Conservation (phyloP, 345 rosid genomes). For the Geranium rotundifolium region DNA sequence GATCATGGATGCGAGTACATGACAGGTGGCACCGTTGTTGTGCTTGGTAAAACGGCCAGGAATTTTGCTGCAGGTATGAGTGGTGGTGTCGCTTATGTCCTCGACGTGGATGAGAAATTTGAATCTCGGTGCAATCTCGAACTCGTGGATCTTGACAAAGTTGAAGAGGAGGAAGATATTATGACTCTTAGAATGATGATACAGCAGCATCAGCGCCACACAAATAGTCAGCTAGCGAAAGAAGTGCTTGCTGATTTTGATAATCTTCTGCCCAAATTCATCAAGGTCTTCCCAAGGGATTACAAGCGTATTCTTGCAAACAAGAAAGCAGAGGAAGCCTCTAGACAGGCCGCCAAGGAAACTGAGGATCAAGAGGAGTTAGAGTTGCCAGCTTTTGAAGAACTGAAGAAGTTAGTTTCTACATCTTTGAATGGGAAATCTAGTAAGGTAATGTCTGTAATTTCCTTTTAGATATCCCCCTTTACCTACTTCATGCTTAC, state of each 20-base stretch:
- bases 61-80: conserved; percentile 99
- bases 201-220: conserved; percentile 92
- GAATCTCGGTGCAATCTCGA: conserved; percentile 74
- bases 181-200: conserved; percentile 87
- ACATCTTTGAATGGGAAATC: conserved; percentile 34
- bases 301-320: conserved; percentile 82
- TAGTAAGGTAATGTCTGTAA: conserved; percentile 23
- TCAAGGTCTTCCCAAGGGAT: conserved; percentile 95
- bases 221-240: conserved; percentile 77
- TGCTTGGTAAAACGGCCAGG: conserved; percentile 95
- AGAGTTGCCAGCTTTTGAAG: conserved; percentile 58
- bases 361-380: conserved; percentile 48
- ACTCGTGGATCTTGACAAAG: conserved; percentile 89
- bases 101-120: conserved; percentile 76
- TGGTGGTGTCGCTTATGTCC: conserved; percentile 92
- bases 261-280: conserved; percentile 57
- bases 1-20: conserved; percentile 99
- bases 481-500: neutral
- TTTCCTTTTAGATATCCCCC: no score
- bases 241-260: conserved; percentile 79
- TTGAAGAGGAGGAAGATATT: conserved; percentile 85
- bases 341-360: conserved; percentile 36
- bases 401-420: conserved; percentile 81
- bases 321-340: conserved; percentile 48
- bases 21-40: conserved; percentile 97